Conservation (phyloP, 352 stramenopile genomes). For the Globisporangium splendens region DNA sequence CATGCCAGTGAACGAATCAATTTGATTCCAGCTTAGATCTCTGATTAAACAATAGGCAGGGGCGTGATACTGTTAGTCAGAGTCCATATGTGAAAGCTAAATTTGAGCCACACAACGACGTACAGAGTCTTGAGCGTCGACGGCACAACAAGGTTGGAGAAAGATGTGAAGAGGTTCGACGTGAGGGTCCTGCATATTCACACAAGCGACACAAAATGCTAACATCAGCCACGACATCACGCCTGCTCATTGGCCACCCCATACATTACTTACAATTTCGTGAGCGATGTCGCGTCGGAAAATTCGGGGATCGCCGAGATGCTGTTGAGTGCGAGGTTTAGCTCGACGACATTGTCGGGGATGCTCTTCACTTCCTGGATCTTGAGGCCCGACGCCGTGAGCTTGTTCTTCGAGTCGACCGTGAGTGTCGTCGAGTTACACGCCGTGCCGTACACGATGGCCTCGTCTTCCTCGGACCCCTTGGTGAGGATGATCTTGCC, state of each 20-base stretch:
- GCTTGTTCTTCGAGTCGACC: constrained; percentile 28
- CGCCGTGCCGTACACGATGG: constrained; percentile 29
- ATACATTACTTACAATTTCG: constrained; percentile 32
- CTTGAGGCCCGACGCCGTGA: constrained; percentile 32
- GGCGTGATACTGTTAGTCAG: not conserved
- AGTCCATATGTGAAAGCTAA: not conserved
- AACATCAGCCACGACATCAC: no score
- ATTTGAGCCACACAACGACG: not conserved
- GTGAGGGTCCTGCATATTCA: constrained; percentile 34
- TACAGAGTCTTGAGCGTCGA: constrained; percentile 38
- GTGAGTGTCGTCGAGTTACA: constrained; percentile 30
- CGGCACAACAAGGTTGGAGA: constrained; percentile 38
- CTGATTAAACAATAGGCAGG: constrained; percentile 6
- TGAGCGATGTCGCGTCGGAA: constrained; percentile 22
- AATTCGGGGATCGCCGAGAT: constrained; percentile 33
- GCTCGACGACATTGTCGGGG: constrained; percentile 32
- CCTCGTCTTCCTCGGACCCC: constrained; percentile 23
- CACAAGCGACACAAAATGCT: not conserved
- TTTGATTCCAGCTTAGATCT: constrained; percentile 63
- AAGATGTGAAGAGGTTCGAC: constrained; percentile 41
- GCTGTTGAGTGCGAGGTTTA: constrained; percentile 59
- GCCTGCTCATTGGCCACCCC: no score
- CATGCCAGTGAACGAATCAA: constrained; percentile 61
- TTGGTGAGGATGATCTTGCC: constrained; percentile 40
- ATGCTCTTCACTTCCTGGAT: constrained; percentile 51